Percentiles rank a stretch among this genome's conserved stretches.
These are phyloP conservation scores for Phytophthora melonis DNA, from an alignment of 352 stramenopile species.

Conservation along the genomic window DNA sequence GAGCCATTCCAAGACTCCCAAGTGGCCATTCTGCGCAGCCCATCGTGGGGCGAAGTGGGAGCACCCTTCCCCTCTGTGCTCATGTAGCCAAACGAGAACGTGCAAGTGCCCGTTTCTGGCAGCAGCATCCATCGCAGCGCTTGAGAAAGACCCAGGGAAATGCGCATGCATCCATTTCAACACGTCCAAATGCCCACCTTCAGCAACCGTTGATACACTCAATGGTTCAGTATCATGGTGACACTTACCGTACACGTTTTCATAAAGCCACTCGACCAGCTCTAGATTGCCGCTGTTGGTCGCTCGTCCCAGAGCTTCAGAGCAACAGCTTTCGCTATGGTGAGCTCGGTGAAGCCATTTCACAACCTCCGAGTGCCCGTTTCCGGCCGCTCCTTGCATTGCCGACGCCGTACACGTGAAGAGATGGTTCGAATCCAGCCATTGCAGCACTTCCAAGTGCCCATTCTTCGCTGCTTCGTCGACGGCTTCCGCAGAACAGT, in stretches of 20 bases:
- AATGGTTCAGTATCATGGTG: background rate
- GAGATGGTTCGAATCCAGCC: background rate
- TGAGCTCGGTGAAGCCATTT: background rate
- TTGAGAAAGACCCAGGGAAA: background rate
- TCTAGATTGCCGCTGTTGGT: background rate
- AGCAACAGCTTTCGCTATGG: background rate
- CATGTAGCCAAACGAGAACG: background rate
- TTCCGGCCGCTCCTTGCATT: background rate
- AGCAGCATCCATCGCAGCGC: background rate
- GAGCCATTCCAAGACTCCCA: background rate
- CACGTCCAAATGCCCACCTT: background rate
- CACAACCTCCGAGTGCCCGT: background rate
- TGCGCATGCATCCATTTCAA: background rate
- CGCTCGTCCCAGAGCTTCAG: background rate
- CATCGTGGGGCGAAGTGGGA: background rate
- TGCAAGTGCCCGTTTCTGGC: background rate
- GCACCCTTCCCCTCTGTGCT: background rate
- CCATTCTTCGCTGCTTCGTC: background rate
- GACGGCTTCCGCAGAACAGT: background rate
- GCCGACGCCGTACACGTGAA: background rate
- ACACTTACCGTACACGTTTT: background rate
- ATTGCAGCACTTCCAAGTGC: background rate
- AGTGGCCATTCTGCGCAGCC: background rate
- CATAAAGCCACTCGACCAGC: background rate
- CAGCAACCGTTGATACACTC: background rate